Base-by-base conservation (phyloP, 2,329 filamentous ascomycete genomes). In the Calonectria honghensis region DNA sequence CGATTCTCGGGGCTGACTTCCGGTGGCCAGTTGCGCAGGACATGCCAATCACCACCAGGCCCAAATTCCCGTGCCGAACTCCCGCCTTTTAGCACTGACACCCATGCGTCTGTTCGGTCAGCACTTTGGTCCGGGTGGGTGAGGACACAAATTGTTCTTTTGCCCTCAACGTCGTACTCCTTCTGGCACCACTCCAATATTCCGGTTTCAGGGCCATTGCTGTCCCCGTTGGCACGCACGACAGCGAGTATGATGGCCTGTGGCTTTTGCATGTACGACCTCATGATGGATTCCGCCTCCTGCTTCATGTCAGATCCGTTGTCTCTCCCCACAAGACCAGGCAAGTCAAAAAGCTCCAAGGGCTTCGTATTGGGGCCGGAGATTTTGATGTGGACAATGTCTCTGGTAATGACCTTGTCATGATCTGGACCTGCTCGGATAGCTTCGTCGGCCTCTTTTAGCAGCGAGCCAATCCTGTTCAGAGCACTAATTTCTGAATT, bases 311-410 rank as follows among this genome's bases (percentile, higher is more conserved):
- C 76, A 16, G 82, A 83, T 52, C 87, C 79, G 11, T 86, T 82
- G 45, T 82, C 84, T 6, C 82, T 72, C 1, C 80, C 79, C 2
- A 84, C 80, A 29, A 89, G 80, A 0, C 88, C 87, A 0, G 87
- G 88, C 1, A 89, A 80, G 74, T 90, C 88, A 0, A 90, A 87
- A 1, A 89, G 81, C 0, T 87, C 89, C 9, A 90, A 48, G 87
- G 85, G 1, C 78, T 76, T 4, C 77, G 79, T 0, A 69, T 75
- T 4, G 80, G 76, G 3, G 80, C 78, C 1, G 10, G 68, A 73
- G 7, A 81, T 41, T 39, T 81, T 79, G 52, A 84, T 78, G 1
- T 78, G 78, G 1, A 84, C 76, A 3, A 79, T 77, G 52, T 84
- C 81, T 9, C 74, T 65, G 3, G 51, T 72, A 29, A 80, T 80